Conservation (phyloP, 2,329 filamentous ascomycete genomes). For the Penicillium sclerotigenum region DNA sequence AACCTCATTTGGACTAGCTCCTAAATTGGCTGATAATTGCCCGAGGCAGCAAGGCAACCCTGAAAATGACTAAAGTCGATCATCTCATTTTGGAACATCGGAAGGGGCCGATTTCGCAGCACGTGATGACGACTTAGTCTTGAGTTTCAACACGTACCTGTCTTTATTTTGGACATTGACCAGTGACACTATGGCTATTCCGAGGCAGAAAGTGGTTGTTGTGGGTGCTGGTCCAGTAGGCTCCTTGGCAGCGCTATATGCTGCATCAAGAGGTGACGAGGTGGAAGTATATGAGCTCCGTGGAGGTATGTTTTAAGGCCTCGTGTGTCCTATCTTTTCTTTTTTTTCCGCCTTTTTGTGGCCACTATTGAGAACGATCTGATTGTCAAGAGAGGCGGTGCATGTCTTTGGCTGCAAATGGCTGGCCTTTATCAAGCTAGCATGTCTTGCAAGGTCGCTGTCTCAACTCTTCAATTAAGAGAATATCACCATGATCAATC, state of each 20-base stretch:
- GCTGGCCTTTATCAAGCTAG: constrained; percentile 2
- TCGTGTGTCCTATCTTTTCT: not conserved
- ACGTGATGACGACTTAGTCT: constrained; percentile 12
- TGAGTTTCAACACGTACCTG: not conserved
- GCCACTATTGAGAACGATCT: not conserved
- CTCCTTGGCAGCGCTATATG: constrained; percentile 86
- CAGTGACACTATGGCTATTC: constrained; percentile 12
- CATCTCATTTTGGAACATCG: constrained; percentile 4
- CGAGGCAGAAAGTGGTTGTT: constrained; percentile 68
- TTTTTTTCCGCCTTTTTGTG: not conserved
- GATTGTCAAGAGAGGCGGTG: not conserved
- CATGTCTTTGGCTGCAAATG: not conserved
- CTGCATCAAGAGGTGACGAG: constrained; percentile 78
- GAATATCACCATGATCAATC: not conserved
- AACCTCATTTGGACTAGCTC: not conserved
- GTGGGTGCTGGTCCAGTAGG: constrained; percentile 93
- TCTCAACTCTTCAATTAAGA: not conserved
- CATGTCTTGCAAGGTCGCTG: constrained; percentile 12
- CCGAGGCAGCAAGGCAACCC: not conserved
- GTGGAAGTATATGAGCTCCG: constrained; percentile 94
- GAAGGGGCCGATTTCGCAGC: constrained; percentile 15
- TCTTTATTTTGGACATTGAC: not conserved
- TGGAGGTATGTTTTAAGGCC: constrained; percentile 62
- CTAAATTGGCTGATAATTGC: not conserved
- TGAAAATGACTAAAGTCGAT: constrained; percentile 7